These are phyloP conservation scores for Blastobotrys ciferrii DNA, from an alignment of 1,139 yeast genomes.

Conservation along the genomic window DNA sequence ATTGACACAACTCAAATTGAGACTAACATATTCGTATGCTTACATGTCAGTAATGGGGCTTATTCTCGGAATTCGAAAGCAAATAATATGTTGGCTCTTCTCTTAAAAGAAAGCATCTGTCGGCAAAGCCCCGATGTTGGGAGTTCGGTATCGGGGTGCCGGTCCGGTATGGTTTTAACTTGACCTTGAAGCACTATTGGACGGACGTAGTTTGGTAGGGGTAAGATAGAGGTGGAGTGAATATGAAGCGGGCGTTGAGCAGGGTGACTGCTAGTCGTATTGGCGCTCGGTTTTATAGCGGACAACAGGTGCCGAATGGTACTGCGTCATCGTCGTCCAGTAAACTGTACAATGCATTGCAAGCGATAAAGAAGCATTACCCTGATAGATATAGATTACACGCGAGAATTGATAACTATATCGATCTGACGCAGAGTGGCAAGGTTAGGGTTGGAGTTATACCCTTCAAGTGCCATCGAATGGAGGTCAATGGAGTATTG, in stretches of 20 bases:
- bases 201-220: background rate
- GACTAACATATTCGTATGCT: no score
- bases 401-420: conserved; percentile 22
- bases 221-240: background rate
- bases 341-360: background rate
- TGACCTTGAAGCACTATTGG: background rate
- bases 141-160: background rate
- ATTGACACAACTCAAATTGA: no score
- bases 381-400: conserved; percentile 26
- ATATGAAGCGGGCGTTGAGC: background rate
- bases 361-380: conserved; percentile 28
- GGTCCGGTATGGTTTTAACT: background rate
- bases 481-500: conserved; percentile 30
- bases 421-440: conserved; percentile 15
- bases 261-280: background rate
- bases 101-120: no score
- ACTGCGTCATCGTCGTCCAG: background rate
- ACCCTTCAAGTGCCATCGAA: conserved; percentile 31
- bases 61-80: no score
- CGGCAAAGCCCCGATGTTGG: no score
- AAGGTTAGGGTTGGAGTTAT: conserved; percentile 30
- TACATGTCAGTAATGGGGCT: no score
- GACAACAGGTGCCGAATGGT: background rate
- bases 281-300: background rate
- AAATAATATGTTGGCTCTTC: no score